Evolutionary conservation across 2,329 filamentous ascomycete genomes (phyloP), one percentile per base, ranked within the genome.

Genomic region (Calonectria fujianensis): DNA sequence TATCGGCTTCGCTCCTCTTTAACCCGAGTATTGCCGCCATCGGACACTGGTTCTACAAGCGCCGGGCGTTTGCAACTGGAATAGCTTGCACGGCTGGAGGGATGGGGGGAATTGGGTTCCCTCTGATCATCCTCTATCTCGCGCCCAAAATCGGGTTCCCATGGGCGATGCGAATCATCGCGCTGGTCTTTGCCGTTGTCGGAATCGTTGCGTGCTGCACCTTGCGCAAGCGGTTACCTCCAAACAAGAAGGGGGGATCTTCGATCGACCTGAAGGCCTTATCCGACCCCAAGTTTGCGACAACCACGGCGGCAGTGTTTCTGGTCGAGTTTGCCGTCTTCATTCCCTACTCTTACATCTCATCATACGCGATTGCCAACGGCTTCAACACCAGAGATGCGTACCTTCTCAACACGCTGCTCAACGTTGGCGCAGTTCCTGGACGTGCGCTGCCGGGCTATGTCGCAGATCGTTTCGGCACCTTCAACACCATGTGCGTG

Each of bases 261-360:
- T 75, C 85, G 14, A 89, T 91, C 4, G 89, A 92, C 77, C 84
- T 91, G 68, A 82, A 83, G 14, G 90, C 91, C 32, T 89, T 92
- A 63, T 81, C 83, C 13, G 87, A 92, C 27, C 80, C 83, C 1
- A 85, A 86, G 14, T 92, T 91, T 77, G 83, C 86, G 0, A 80
- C 90, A 41, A 90, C 90, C 0, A 90, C 90, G 0, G 77, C 86
- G 0, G 90, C 87, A 0, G 85, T 92, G 9, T 92, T 92, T 81
- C 35, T 73, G 57, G 85, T 91, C 20, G 90, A 93, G 82, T 92
- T 89, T 85, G 91, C 89, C 2, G 85, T 92, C 4, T 92, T 92
- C 77, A 86, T 95, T 6, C 94, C 94, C 0, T 88, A 95, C 76
- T 91, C 92, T 4, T 95, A 94, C 82, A 90, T 95, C 14, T 91